Conservation (phyloP, 169 alveolate genomes). For the Eimeria praecox region DNA sequence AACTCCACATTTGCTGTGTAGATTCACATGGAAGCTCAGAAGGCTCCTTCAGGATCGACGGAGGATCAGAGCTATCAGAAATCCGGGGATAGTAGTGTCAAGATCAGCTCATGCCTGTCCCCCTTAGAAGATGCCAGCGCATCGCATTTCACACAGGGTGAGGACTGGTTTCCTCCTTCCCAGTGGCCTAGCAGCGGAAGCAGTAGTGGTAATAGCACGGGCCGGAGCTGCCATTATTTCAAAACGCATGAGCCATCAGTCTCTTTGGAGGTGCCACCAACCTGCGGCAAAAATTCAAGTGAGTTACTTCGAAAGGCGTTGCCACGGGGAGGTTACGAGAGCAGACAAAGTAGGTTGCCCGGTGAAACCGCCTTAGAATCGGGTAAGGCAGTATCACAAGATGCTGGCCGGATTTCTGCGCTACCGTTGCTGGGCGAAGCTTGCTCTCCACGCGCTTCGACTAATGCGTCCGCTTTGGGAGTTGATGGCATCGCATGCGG, state of each 20-base stretch:
- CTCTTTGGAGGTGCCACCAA: background rate
- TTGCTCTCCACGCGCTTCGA: background rate
- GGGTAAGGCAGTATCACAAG: background rate
- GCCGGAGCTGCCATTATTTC: background rate
- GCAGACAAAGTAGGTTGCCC: background rate
- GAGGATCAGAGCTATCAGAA: background rate
- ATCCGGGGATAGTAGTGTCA: background rate
- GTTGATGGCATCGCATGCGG: background rate
- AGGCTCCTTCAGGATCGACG: background rate
- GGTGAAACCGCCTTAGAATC: background rate
- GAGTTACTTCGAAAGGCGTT: background rate
- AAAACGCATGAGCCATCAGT: background rate
- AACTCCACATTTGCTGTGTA: background rate
- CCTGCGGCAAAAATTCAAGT: background rate
- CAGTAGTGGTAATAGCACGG: background rate
- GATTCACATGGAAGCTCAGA: slow-evolving; percentile 19
- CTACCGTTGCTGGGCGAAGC: background rate
- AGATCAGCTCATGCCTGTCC: background rate
- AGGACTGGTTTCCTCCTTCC: slow-evolving; percentile 52
- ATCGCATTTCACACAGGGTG: background rate
- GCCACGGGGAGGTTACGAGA: background rate
- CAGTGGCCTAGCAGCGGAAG: slow-evolving; percentile 30
- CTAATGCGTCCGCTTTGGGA: background rate
- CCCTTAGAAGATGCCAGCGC: background rate
- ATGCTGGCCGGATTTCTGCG: background rate